phyloP scores from a whole-genome alignment of 352 stramenopile genomes.

The Ochromonadaceae sp. region DNA sequence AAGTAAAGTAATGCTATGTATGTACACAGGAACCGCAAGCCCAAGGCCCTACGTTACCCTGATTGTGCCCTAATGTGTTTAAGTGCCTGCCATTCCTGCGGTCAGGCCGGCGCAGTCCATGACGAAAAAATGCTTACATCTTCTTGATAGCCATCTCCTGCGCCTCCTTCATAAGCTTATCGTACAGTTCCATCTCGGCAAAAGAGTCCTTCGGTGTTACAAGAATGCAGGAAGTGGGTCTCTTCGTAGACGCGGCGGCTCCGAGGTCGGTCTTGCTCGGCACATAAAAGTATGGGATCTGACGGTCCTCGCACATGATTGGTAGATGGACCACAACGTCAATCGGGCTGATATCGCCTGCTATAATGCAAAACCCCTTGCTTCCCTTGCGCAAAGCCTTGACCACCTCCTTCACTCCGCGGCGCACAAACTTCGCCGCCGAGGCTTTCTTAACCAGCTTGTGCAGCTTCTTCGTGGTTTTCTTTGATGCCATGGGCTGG shows the following conservation, averaged over 20 bases:
- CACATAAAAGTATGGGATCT: constrained; percentile 86
- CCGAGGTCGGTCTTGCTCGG: constrained; percentile 83
- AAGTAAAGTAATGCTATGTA: too few relatives aligned
- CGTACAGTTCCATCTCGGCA: constrained; percentile 62
- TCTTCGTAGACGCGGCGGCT: constrained; percentile 87
- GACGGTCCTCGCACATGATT: constrained; percentile 92
- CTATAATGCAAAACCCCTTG: constrained; percentile 94
- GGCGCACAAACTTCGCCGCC: constrained; percentile 85
- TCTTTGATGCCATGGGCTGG: constrained; percentile 92
- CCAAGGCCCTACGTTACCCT: too few relatives aligned
- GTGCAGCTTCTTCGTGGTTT: constrained; percentile 56
- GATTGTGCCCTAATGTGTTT: too few relatives aligned
- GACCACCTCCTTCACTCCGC: constrained; percentile 98
- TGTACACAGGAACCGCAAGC: too few relatives aligned
- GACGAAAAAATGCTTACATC: too few relatives aligned
- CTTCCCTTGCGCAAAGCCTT: constrained; percentile 87
- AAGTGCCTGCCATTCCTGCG: too few relatives aligned
- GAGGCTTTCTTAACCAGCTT: constrained; percentile 86
- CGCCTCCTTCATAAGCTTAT: constrained; percentile 65
- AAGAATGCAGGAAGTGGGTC: constrained; percentile 94
- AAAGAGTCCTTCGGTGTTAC: constrained; percentile 80
- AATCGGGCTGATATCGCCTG: constrained; percentile 98
- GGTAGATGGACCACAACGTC: constrained; percentile 99
- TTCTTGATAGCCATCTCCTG: constrained; percentile 43
- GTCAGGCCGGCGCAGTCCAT: too few relatives aligned